A percentile compares a stretch with the other conserved stretches of the same genome.
Evolutionary conservation across 140 eudicot genomes (phyloP).

Genomic region (Anethum foeniculum): DNA sequence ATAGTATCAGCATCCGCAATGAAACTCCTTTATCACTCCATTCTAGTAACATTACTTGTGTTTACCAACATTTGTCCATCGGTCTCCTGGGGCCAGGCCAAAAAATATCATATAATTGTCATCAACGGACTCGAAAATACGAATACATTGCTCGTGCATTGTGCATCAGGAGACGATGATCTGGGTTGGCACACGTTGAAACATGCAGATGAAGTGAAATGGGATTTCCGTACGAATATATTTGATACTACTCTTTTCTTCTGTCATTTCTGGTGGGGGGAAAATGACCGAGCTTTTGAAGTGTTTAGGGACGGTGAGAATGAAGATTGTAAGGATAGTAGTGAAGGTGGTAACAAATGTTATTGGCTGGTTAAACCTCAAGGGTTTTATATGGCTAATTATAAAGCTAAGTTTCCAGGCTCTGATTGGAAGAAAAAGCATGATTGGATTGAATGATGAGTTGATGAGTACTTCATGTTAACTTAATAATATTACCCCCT

Average conservation of each 20-base stretch:
- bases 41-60: background rate
- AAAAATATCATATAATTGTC: background rate
- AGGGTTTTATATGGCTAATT: background rate
- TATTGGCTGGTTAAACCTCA: slow-evolving; percentile 2
- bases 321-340: background rate
- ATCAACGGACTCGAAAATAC: background rate
- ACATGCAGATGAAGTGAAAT: background rate
- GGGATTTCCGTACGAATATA: background rate
- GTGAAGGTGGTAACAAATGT: background rate
- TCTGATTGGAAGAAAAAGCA: background rate
- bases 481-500: no score
- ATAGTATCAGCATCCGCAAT: background rate
- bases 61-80: background rate
- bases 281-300: background rate
- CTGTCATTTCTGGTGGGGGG: background rate
- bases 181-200: background rate
- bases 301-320: background rate
- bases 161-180: background rate
- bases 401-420: background rate
- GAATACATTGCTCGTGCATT: background rate
- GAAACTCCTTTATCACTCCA: background rate
- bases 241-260: background rate
- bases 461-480: background rate
- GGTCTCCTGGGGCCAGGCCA: background rate
- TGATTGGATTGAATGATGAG: background rate